Evolutionary conservation across 371 early-diverging fungal species (phyloP), one percentile per base, ranked within the genome.

Genomic region (Mucor sp.): DNA sequence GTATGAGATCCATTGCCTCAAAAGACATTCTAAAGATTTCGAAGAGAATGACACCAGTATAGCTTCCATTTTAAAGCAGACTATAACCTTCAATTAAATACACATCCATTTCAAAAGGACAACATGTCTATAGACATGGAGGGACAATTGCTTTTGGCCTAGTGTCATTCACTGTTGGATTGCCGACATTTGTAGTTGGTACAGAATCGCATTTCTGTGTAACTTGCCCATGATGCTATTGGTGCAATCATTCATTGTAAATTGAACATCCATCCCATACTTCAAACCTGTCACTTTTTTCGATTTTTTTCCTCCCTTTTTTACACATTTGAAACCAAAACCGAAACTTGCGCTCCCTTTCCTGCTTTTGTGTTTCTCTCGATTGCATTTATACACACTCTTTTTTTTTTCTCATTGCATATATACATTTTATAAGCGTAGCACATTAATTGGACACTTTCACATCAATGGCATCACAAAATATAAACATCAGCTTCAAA

Each of bases 401-500:
- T 53, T 50, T 59, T 59, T 58, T 58, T 14, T 41, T 2, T 53
- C 32, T 11, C 50, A 21, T 50, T 56, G 21, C 27, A 27, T 35
- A 21, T 35, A 21, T 6, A 4, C 21, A 23, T 50, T 50, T 23
- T 48, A 33, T 12, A 37, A 37, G 37, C 37, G 37, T 14, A 37
- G 37, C 14, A 37, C 12, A 37, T 15, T 39, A 41, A 39, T 39
- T n/a, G 4, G 23, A 15, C 50, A 12, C 19, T 15, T 23, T 23
- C 15, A 23, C 15, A 23, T 35, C 23, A 32, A 72, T 72, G 72
- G 23, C 68, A 48, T 68, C 72, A 57, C 72, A 67, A 68, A 72
- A 72, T 56, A 72, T 72, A 25, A 64, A 67, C 37, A 72, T 72
- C 32, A 61, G 37, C 41, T 72, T 72, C 12, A 67, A 72, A 28